Base-by-base conservation (phyloP, 768 basidiomycete species). In the Tephrocybe sp. region DNA sequence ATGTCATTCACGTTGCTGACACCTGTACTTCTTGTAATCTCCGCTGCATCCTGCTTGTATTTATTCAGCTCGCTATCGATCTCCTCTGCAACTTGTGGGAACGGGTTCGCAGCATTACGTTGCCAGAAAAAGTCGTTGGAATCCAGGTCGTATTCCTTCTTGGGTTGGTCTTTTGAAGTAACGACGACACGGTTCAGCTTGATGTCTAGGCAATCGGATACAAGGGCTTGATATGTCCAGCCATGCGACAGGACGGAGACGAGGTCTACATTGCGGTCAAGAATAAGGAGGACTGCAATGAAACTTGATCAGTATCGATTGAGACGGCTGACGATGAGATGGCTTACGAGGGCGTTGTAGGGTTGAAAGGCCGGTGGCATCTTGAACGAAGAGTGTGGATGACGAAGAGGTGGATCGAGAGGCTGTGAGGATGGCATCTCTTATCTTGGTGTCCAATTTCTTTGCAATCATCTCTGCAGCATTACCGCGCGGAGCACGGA, bases 381-480 rank as follows among this genome's bases (percentile, higher is more conserved):
- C 92, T 64, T 88, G 86, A 1, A 83, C 70, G 63, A 94, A 94
- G 40, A 91, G 73, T 6, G 86, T 54, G 16, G 59, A 82, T 0
- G 79, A 65, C 7, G 78, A 70, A 8, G 77, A 58, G 24, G 64
- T 54, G 22, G 81, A 76, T 15, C 88, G 77, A 34, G 86, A 83
- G 27, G 84, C 77, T 33, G 78, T 83, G 48, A 92, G 69, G 48
- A 94, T 68, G 55, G 86, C 82, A 62, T 98, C 95, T 42, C 95
- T 76, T 58, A 98, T 86, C 68, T 91, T 92, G 12, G 83, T 79
- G 61, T 99, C 97, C 10, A 99, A 76, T 65, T 91, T 97, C 70
- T 93, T 88, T 8, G 94, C 94, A n/a, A 98, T 85, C 94, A 97
- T 97, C 68, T 99, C 97, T 16, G 94, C 97, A 4, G 97, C 97